Evolutionary conservation across 768 basidiomycete genomes (phyloP).

Genomic region (Amanita rubescens): DNA sequence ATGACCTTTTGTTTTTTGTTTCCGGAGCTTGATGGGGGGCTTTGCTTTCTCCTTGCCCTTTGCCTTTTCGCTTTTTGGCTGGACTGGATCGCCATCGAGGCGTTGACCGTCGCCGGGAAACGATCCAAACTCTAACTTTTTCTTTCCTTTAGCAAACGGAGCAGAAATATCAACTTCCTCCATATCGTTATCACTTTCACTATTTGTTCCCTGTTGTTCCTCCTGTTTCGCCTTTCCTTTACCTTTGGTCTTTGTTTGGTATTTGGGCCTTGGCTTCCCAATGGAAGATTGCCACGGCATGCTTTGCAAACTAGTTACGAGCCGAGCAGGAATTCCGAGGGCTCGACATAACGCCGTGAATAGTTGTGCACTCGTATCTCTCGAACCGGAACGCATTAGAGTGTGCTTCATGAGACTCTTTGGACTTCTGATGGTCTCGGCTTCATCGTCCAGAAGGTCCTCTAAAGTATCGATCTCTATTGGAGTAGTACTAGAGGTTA

Average conservation of each 20-base stretch:
- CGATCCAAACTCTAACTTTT: conserved; percentile 6
- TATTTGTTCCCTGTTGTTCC: conserved; percentile 17
- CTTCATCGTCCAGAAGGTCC: conserved; percentile 42
- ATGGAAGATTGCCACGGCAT: conserved; percentile 80
- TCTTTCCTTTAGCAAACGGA: conserved; percentile 22
- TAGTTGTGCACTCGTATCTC: conserved; percentile 84
- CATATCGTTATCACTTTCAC: conserved; percentile 26
- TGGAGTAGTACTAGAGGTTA: not conserved
- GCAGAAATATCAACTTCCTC: conserved; percentile 24
- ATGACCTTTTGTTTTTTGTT: conserved; percentile 43
- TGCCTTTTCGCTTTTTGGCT: conserved; percentile 36
- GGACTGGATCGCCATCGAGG: conserved; percentile 26
- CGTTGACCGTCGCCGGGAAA: conserved; percentile 35
- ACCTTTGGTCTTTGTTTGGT: conserved; percentile 29
- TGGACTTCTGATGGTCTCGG: conserved; percentile 62
- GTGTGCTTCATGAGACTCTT: conserved; percentile 95
- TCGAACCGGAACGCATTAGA: conserved; percentile 68
- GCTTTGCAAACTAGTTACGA: conserved; percentile 87
- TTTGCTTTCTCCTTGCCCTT: conserved; percentile 54
- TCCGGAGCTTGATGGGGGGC: conserved; percentile 52
- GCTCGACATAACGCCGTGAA: conserved; percentile 88
- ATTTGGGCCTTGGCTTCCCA: conserved; percentile 45
- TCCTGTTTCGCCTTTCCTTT: conserved; percentile 27
- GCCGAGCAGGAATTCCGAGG: conserved; percentile 76
- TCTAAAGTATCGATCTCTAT: conserved; percentile 36